Evolutionary conservation across 2,329 filamentous ascomycete genomes (phyloP).

Genomic region (Calonectria pseudoturangicola): DNA sequence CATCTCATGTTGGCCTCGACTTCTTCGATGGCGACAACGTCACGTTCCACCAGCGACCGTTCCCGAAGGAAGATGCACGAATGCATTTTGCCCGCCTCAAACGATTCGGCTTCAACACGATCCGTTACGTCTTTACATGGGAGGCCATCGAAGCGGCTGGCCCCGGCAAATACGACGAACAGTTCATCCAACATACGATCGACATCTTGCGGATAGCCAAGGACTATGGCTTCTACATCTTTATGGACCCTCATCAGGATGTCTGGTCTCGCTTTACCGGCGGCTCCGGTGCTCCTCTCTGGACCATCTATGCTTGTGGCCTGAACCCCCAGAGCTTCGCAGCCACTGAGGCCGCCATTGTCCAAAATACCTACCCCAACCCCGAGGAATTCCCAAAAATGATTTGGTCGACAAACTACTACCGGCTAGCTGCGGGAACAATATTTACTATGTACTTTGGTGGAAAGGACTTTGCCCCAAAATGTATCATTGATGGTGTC

Average conservation of each 20-base stretch:
- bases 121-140: slow-evolving; percentile 98
- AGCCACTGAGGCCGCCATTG: slow-evolving; percentile 91
- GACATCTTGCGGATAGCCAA: slow-evolving; percentile 88
- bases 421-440: slow-evolving; percentile 87
- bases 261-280: slow-evolving; percentile 98
- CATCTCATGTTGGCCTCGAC: slow-evolving; percentile 83
- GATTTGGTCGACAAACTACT: slow-evolving; percentile 99
- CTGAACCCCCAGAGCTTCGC: slow-evolving; percentile 91
- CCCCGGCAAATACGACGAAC: slow-evolving; percentile 93
- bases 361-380: slow-evolving; percentile 94
- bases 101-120: slow-evolving; percentile 95
- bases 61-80: slow-evolving; percentile 87
- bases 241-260: slow-evolving; percentile 99
- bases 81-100: slow-evolving; percentile 90
- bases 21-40: slow-evolving; percentile 97
- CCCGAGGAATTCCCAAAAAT: slow-evolving; percentile 95
- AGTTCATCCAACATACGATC: slow-evolving; percentile 94
- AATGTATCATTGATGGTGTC: slow-evolving; percentile 93
- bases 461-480: slow-evolving; percentile 93
- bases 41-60: slow-evolving; percentile 91
- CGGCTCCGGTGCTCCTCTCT: slow-evolving; percentile 96
- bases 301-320: slow-evolving; percentile 96
- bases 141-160: slow-evolving; percentile 97
- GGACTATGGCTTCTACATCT: slow-evolving; percentile 94
- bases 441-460: slow-evolving; percentile 97